Evolutionary conservation across 331 rosid genomes (phyloP), one percentile per base, ranked within the genome.

Genomic region (Saraca asoca): DNA sequence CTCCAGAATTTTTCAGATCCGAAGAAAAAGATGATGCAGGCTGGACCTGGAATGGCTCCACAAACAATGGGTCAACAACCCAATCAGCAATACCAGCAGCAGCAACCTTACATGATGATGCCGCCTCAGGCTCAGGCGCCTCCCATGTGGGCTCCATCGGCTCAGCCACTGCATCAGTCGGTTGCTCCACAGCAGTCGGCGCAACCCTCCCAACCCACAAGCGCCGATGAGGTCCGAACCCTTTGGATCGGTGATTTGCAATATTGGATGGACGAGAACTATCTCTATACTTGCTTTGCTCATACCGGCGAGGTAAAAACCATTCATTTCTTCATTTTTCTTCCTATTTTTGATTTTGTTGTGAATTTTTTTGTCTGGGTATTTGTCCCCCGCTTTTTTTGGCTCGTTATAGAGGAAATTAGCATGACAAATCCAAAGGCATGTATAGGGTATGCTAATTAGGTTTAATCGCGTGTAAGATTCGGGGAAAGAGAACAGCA

Each of bases 241-340:
- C 95, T 90, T 0, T 90, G 95, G 98, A 87, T 93, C 83, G 98
- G 98, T 0, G 98, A 93, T 82, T 70, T 93, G 79, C 96, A 89
- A 78, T 85, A 79, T 76, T 93, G 98, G 98, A 93, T 93, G 98
- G 97, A 87, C 31, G 98, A 93, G 80, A 82, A 7, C 77, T 90
- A 90, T 63, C 74, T 93, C 5, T 90, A 52, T 12, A 58, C 7
- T 44, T 86, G 95, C 57, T 88, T 93, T 24, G 84, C 85, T 38
- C 88, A 75, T 37, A 80, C 91, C 2, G 96, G 94, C 78, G 98
- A 93, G 97, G 98, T 93, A 77, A 65, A 14, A 34, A 0, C 13
- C 15, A 2, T 17, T 5, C 14, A 2, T 0, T 5, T 12, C 31
- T 15, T 24, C 3, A 1, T 24, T 24, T 24, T 24, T 24, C 3